phyloP scores from a whole-genome alignment of 2,329 filamentous ascomycete species.

The Chrysosporium keratinophilum region DNA sequence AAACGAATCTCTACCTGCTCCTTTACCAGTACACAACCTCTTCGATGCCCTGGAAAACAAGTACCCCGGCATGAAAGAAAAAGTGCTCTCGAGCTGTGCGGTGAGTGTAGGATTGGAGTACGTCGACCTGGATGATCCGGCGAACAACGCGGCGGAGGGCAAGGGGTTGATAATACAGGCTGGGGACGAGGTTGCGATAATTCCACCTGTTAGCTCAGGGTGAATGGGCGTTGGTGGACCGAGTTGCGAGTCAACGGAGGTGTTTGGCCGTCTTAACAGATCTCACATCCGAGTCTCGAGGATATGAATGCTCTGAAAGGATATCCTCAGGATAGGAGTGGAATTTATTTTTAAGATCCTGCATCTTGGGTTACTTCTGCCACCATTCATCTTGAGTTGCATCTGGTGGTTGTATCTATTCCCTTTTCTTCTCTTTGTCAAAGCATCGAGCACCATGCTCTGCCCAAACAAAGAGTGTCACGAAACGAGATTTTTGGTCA shows the following conservation, averaged over 20 bases:
- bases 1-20: constrained; percentile 34
- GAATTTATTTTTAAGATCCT: too few relatives aligned
- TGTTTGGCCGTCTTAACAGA: too few relatives aligned
- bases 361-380: neutral
- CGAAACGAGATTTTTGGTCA: neutral
- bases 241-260: too few relatives aligned
- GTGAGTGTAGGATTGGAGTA: constrained; percentile 38
- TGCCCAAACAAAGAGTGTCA: neutral
- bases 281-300: too few relatives aligned
- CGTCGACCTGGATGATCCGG: constrained; percentile 26
- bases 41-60: constrained; percentile 31
- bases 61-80: constrained; percentile 34
- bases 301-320: too few relatives aligned
- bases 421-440: too few relatives aligned
- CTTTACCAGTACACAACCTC: constrained; percentile 29
- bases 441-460: too few relatives aligned
- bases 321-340: too few relatives aligned
- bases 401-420: neutral
- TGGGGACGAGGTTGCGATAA: constrained; percentile 38
- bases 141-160: constrained; percentile 17
- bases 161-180: constrained; percentile 24
- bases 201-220: constrained; percentile 41
- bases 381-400: neutral
- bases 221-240: constrained; percentile 16
- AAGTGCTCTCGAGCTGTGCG: constrained; percentile 32